These are phyloP conservation scores for Rutidosis leptorrhynchoides DNA, from an alignment of 129 eudicot species.

Conservation along the genomic window DNA sequence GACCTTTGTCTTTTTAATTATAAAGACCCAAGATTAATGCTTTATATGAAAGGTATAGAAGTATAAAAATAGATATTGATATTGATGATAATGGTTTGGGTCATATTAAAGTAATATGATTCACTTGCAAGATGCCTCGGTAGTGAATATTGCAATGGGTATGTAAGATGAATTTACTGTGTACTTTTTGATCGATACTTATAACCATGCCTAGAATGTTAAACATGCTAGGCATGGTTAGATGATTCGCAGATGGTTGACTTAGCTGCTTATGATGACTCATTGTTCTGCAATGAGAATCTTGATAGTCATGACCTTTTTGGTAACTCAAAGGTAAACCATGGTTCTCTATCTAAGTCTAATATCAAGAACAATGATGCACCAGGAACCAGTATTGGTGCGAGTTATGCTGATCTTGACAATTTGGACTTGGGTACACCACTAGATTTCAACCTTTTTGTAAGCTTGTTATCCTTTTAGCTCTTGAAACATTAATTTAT, in stretches of 20 bases:
- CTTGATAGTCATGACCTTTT: conserved; percentile 32
- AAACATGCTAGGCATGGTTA: too few species aligned
- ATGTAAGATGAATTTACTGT: conserved; percentile 1
- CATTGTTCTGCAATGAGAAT: conserved; percentile 53
- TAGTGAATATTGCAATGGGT: neutral
- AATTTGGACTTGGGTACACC: conserved; percentile 69
- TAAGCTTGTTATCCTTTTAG: conserved; percentile 36
- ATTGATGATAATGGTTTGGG: neutral
- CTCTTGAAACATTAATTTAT: neutral
- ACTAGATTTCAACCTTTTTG: conserved; percentile 62
- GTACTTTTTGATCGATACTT: neutral
- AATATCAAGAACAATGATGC: conserved; percentile 15
- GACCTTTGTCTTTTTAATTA: neutral
- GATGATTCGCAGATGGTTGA: conserved; percentile 51
- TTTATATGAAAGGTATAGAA: neutral
- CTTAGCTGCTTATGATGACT: conserved; percentile 35
- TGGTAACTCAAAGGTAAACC: conserved; percentile 29
- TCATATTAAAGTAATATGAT: neutral
- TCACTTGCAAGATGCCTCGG: neutral
- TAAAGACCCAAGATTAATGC: neutral
- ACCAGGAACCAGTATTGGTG: conserved; percentile 24
- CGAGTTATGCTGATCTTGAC: conserved; percentile 49
- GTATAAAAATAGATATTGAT: neutral
- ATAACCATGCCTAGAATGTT: neutral
- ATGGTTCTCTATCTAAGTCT: too few species aligned